Evolutionary conservation across 495 filamentous ascomycete genomes (phyloP), one percentile per base, ranked within the genome.

Genomic region (Aspergillus affinis): DNA sequence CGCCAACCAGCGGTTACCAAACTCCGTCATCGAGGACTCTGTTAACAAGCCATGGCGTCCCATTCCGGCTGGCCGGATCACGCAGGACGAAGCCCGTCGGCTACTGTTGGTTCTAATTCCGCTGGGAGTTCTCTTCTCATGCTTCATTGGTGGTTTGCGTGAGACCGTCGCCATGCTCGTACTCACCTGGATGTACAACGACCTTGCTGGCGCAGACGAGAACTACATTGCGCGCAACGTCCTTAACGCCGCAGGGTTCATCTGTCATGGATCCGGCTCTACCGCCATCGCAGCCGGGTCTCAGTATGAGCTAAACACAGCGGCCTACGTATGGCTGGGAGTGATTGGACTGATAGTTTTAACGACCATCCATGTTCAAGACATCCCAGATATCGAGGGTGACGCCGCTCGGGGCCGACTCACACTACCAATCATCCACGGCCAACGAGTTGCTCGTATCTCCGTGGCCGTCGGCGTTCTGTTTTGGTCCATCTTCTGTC

Each of bases 281-380:
- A 52, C 66, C 53, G 53, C 66, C 52, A 57, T 77, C 19, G 70
- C 69, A 41, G 55, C 57, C 0, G 50, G 60, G 6, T 27, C 44
- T 17, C 48, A 7, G 19, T 19, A 32, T 2, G 47, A 20, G 13
- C 13, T 57, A 20, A 23, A 27, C 60, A 12, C 20, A 49, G 9
- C 45, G 21, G 18, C n/a, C 32, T 2, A 19, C 36, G 9, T 17
- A 21, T 84, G 82, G 82, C 59, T 74, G 4, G 52, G 55, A 3
- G 66, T 80, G 8, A 68, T 79, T 30, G 61, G 68, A 19, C 65
- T 49, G 3, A 63, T 80, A 7, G 70, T 82, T n/a, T 60, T 72
- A 7, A 74, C 76, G 0, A 83, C 78, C 8, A 65, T 82, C 30
- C 77, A 82, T 0, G 59, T 74, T 6, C 80, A 82, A 54, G 79